These are phyloP conservation scores for Haberlea rhodopensis DNA, from an alignment of 257 asterid species.

Conservation along the genomic window DNA sequence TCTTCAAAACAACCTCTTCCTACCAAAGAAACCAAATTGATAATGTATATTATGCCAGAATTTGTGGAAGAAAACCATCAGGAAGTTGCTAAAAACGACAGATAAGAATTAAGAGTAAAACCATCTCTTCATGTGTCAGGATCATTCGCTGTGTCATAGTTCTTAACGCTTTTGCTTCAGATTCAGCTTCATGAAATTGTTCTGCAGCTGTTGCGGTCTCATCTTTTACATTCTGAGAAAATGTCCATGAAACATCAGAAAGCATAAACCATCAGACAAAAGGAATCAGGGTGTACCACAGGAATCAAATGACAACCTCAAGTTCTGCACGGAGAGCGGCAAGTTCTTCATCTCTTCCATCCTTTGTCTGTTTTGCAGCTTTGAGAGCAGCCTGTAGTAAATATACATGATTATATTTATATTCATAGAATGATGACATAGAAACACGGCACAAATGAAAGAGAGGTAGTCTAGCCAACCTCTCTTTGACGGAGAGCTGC, in stretches of 20 bases:
- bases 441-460: slow-evolving; percentile 1
- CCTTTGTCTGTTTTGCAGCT: slow-evolving; percentile 77
- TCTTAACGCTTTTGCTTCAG: slow-evolving; percentile 90
- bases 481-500: slow-evolving; percentile 95
- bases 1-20: slow-evolving; percentile 98
- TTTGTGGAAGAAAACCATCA: slow-evolving; percentile 19
- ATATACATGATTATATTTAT: slow-evolving; percentile 8
- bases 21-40: slow-evolving; percentile 31
- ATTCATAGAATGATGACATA: slow-evolving; percentile 6
- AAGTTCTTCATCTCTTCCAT: slow-evolving; percentile 80
- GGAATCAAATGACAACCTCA: slow-evolving; percentile 51
- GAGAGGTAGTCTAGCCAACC: slow-evolving; percentile 44
- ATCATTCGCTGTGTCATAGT: slow-evolving; percentile 97
- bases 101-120: slow-evolving; percentile 32
- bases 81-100: slow-evolving; percentile 12
- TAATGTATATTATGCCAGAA: slow-evolving; percentile 25
- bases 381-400: slow-evolving; percentile 79
- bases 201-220: slow-evolving; percentile 62
- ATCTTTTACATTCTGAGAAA: slow-evolving; percentile 69
- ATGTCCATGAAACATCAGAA: slow-evolving; percentile 30
- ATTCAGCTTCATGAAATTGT: slow-evolving; percentile 86
- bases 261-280: slow-evolving; percentile 10
- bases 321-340: slow-evolving; percentile 69
- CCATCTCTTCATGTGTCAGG: slow-evolving; percentile 99
- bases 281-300: slow-evolving; percentile 12